phyloP scores from a whole-genome alignment of 768 basidiomycete genomes.

The Tremella fuciformis region DNA sequence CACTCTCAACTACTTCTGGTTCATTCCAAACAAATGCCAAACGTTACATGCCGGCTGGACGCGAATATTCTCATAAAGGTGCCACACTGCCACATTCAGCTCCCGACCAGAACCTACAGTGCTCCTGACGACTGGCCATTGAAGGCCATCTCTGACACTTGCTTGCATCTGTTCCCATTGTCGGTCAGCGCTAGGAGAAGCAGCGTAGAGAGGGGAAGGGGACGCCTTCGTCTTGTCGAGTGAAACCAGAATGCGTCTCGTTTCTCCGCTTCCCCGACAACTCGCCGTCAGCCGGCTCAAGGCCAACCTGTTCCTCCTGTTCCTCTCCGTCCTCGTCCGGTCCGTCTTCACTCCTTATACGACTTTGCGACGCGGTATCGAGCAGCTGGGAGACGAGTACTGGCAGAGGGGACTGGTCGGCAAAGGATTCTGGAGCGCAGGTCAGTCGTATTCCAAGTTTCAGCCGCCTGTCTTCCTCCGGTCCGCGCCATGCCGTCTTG shows the following conservation, averaged over 20 bases:
- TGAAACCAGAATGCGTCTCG: no score
- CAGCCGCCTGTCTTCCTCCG: not conserved
- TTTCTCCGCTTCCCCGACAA: constrained; percentile 16
- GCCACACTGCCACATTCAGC: no score
- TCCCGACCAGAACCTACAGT: no score
- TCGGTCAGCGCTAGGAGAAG: no score
- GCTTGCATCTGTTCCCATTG: no score
- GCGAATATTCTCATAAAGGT: no score
- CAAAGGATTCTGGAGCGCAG: constrained; percentile 15
- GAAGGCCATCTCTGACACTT: no score
- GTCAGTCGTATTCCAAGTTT: constrained; percentile 13
- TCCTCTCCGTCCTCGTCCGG: constrained; percentile 18
- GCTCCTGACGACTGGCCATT: no score
- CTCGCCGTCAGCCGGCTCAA: constrained; percentile 33
- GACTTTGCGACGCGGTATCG: constrained; percentile 19
- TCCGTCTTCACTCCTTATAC: constrained; percentile 33
- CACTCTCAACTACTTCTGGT: no score
- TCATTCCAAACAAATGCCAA: no score
- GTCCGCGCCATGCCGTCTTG: not conserved
- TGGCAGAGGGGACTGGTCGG: constrained; percentile 16
- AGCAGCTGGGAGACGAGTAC: constrained; percentile 23
- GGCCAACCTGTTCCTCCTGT: constrained; percentile 35
- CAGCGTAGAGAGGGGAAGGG: no score
- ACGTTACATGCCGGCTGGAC: no score
- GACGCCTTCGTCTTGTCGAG: not conserved